Evolutionary conservation across 768 basidiomycete genomes (phyloP).

Genomic region (Phylloporus arenicola): DNA sequence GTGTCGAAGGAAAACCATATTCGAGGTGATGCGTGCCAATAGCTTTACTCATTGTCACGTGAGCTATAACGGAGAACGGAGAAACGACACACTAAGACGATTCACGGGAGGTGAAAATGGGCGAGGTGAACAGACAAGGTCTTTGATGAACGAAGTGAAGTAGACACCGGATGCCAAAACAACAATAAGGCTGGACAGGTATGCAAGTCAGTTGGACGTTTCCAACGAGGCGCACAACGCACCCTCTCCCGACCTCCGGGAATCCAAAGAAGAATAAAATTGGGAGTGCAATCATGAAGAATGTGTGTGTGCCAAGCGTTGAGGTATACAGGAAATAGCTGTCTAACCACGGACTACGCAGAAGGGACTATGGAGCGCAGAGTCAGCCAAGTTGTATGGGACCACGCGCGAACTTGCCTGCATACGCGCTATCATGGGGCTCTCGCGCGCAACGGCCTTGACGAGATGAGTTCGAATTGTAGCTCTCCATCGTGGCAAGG

Average conservation of each 20-base stretch:
- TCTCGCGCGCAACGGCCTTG: slow-evolving; percentile 52
- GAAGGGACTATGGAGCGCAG: slow-evolving; percentile 35
- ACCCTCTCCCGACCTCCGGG: slow-evolving; percentile 68
- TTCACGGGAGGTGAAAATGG: slow-evolving; percentile 89
- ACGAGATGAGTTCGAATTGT: slow-evolving; percentile 52
- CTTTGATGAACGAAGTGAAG: slow-evolving; percentile 81
- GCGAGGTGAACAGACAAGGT: slow-evolving; percentile 83
- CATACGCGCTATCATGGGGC: slow-evolving; percentile 53
- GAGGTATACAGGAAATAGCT: slow-evolving; percentile 81
- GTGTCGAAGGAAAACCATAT: slow-evolving; percentile 95
- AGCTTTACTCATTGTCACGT: slow-evolving; percentile 36
- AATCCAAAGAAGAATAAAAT: slow-evolving; percentile 86
- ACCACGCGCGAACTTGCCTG: slow-evolving; percentile 49
- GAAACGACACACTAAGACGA: slow-evolving; percentile 64
- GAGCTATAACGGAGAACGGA: not conserved
- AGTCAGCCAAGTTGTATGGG: slow-evolving; percentile 6
- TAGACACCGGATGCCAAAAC: slow-evolving; percentile 80
- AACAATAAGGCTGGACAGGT: slow-evolving; percentile 48
- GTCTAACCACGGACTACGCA: slow-evolving; percentile 67
- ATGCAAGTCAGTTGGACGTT: not conserved
- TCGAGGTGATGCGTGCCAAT: slow-evolving; percentile 80
- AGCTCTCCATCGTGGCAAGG: slow-evolving; percentile 62
- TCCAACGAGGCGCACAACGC: slow-evolving; percentile 21
- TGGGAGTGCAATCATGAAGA: slow-evolving; percentile 89
- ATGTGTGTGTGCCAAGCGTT: slow-evolving; percentile 78